Evolutionary conservation across 2,329 filamentous ascomycete genomes (phyloP), one percentile per base, ranked within the genome.

Genomic region (Chaetomium olivaceum): DNA sequence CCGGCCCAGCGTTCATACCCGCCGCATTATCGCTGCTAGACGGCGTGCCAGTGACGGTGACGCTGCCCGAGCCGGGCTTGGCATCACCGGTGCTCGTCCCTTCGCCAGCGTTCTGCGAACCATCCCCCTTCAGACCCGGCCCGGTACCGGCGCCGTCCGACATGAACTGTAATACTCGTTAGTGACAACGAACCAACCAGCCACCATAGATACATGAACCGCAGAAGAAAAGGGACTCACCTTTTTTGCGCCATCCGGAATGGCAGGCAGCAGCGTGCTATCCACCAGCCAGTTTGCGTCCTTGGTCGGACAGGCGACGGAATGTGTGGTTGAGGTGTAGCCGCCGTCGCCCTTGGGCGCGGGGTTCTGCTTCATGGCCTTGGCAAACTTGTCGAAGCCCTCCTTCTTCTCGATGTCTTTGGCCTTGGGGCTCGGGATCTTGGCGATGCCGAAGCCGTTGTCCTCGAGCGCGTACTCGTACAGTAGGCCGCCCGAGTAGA

Each of bases 401-500:
- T 58, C n/a, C 23, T 84, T 80, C 71, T 90, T 85, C 29, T 56
- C 57, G 60, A 70, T 70, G 48, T 62, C 33, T 51, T 69, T 70
- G 14, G 68, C 84, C 48, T 79, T 79, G 75, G 78, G 74, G 69
- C 83, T 85, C 62, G 78, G 74, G 74, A 95, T 82, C 65, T 86
- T 79, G 75, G 94, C 92, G 65, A 96, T 89, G 71, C 93, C 94
- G 78, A 88, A 98, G 59, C 89, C 83, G 81, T 89, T 92, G 69
- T 84, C 83, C 79, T 96, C 92, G 74, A 90, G 81, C 8, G 90
- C 89, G 83, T 97, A 99, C 80, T 98, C 94, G 81, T 97, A 99
- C 78, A 97, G 91, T 50, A 99, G 86, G 78, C 95, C 95, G 75
- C 95, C 95, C 39, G 93, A 97, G 86, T 97, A 98, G 75, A 97